Percentiles rank a stretch among this genome's conserved stretches.
phyloP scores from a whole-genome alignment of 1,284 basidiomycete species.

The Cryptococcus floricola region DNA sequence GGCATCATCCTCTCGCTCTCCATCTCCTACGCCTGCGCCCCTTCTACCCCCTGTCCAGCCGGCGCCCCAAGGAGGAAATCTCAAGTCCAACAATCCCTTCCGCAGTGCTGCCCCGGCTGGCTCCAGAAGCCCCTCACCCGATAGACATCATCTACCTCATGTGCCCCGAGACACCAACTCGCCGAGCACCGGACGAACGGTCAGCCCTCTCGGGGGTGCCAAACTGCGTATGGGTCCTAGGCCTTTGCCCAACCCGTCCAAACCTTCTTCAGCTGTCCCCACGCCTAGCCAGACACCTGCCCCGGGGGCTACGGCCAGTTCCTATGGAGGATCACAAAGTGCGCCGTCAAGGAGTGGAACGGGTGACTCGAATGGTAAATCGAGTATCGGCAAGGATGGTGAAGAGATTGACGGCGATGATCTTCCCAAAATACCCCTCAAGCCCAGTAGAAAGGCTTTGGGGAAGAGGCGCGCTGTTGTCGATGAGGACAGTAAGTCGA shows the following conservation, averaged over 20 bases:
- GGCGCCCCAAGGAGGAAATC: background rate
- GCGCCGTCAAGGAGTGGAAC: slow-evolving; percentile 22
- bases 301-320: background rate
- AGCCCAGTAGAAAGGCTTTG: slow-evolving; percentile 45
- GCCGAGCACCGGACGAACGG: background rate
- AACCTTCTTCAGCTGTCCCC: background rate
- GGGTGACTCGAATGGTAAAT: slow-evolving; percentile 17
- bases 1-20: slow-evolving; percentile 36
- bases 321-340: background rate
- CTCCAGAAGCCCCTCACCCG: slow-evolving; percentile 31
- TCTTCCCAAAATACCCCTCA: slow-evolving; percentile 17
- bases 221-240: slow-evolving; percentile 22
- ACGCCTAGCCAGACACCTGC: background rate
- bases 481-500: slow-evolving; percentile 39
- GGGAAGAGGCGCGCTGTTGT: slow-evolving; percentile 43
- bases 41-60: slow-evolving; percentile 6
- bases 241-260: slow-evolving; percentile 40
- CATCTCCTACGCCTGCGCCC: slow-evolving; percentile 27
- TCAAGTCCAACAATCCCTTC: slow-evolving; percentile 11
- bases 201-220: slow-evolving; percentile 27
- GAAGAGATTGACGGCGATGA: slow-evolving; percentile 25
- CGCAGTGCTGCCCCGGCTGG: slow-evolving; percentile 4
- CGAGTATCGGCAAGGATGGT: background rate
- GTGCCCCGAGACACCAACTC: slow-evolving; percentile 17
- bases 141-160: slow-evolving; percentile 14